Percentiles rank a stretch among this genome's conserved stretches.
phyloP scores from a whole-genome alignment of 2,329 filamentous ascomycete species.

The Alternaria panax region DNA sequence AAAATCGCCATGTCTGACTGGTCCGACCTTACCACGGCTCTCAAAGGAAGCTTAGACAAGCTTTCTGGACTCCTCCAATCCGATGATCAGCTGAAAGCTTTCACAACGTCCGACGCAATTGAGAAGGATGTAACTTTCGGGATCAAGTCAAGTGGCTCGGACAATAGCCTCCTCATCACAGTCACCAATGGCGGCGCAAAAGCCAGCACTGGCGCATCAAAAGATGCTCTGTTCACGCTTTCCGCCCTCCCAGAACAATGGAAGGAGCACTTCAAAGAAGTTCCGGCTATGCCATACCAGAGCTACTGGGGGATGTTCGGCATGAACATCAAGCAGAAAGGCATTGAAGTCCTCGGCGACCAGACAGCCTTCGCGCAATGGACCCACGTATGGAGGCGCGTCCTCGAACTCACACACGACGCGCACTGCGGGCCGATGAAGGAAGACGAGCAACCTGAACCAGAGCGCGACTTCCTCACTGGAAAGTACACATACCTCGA shows the following conservation, averaged over 20 bases:
- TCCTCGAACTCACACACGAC: slow-evolving; percentile 59
- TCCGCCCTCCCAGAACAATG: slow-evolving; percentile 56
- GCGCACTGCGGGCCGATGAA: slow-evolving; percentile 55
- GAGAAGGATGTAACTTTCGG: slow-evolving; percentile 44
- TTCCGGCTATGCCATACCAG: slow-evolving; percentile 55
- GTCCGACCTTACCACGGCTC: slow-evolving; percentile 44
- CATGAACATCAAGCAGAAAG: slow-evolving; percentile 60
- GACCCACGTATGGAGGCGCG: slow-evolving; percentile 58
- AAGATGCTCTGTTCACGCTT: slow-evolving; percentile 50
- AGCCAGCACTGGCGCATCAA: slow-evolving; percentile 36
- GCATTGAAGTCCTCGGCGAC: slow-evolving; percentile 57
- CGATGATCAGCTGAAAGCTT: slow-evolving; percentile 46
- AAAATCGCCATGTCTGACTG: slow-evolving; percentile 38
- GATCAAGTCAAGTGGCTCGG: slow-evolving; percentile 46
- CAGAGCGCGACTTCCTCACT: slow-evolving; percentile 54
- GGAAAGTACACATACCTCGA: slow-evolving; percentile 58
- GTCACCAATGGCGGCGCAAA: slow-evolving; percentile 42
- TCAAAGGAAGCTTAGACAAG: slow-evolving; percentile 43
- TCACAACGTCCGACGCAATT: slow-evolving; percentile 47
- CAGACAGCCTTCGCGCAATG: slow-evolving; percentile 55
- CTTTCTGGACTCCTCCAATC: slow-evolving; percentile 43
- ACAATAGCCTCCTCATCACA: slow-evolving; percentile 44
- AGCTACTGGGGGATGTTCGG: slow-evolving; percentile 57
- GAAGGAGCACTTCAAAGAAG: slow-evolving; percentile 56
- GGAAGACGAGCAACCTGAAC: slow-evolving; percentile 49